These are phyloP conservation scores for Eucalyptus erythrocorys DNA, from an alignment of 345 rosid species.

Conservation along the genomic window DNA sequence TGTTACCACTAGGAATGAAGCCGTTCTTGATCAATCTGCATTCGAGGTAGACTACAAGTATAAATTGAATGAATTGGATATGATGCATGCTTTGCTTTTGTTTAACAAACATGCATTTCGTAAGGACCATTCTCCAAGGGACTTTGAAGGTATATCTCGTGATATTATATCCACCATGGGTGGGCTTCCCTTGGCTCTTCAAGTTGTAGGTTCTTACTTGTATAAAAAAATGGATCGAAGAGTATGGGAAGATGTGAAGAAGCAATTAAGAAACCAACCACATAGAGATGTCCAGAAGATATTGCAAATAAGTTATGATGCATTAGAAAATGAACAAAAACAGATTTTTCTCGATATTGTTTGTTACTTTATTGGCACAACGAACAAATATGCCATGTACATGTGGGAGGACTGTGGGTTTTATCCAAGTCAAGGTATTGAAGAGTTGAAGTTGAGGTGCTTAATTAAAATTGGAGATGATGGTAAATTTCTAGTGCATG, in stretches of 20 bases:
- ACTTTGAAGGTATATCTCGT: no score
- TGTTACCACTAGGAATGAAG: not conserved
- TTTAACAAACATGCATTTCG: no score
- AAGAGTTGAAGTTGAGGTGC: not conserved
- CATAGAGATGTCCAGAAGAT: rapidly evolving
- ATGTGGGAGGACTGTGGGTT: not conserved
- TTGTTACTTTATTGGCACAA: no score
- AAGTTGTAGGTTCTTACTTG: no score
- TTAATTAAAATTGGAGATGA: rapidly evolving
- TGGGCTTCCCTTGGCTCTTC: no score
- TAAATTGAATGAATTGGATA: rapidly evolving
- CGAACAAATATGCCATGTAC: rapidly evolving
- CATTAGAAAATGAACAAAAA: no score
- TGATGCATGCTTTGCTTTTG: rapidly evolving
- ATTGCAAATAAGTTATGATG: no score
- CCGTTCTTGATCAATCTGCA: not conserved
- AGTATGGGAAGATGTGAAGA: no score
- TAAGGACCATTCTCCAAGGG: rapidly evolving
- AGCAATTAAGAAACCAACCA: no score
- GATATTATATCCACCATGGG: no score
- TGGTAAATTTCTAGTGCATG: rapidly evolving
- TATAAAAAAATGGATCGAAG: rapidly evolving
- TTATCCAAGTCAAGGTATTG: not conserved
- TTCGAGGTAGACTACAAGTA: not conserved
- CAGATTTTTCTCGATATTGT: no score